Percentiles rank a stretch among this genome's conserved stretches.
Conservation (phyloP, 1,139 yeast species). For the Meyerozyma guilliermondii region DNA sequence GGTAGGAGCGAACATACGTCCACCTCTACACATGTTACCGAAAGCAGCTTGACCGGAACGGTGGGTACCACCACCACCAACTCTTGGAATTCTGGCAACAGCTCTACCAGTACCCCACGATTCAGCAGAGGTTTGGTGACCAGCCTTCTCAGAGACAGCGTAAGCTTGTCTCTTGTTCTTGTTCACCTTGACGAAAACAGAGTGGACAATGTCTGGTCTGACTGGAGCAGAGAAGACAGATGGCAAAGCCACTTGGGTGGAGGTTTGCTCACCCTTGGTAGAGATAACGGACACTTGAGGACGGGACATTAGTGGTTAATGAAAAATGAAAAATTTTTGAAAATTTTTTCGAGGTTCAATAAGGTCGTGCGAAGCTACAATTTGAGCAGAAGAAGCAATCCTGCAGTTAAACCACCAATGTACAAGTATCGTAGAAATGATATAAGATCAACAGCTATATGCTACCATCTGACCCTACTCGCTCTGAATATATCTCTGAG, state of each 20-base stretch:
- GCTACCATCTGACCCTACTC: not conserved
- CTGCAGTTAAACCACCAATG: not conserved
- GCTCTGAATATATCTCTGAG: not conserved
- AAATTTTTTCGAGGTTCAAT: not conserved
- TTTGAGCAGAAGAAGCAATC: not conserved
- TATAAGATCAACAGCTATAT: not conserved
- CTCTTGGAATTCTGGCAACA: constrained; percentile 99
- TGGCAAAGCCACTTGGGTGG: constrained; percentile 88
- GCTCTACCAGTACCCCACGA: constrained; percentile 99
- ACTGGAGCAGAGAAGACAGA: constrained; percentile 99
- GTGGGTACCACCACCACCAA: constrained; percentile 99
- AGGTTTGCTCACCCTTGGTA: constrained; percentile 81
- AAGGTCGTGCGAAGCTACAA: constrained; percentile 4
- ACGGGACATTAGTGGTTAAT: constrained; percentile 55
- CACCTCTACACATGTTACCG: constrained; percentile 99
- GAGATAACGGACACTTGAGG: constrained; percentile 97
- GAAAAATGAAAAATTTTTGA: constrained; percentile 4
- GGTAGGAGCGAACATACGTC: constrained; percentile 99
- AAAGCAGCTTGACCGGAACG: constrained; percentile 99
- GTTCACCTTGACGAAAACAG: constrained; percentile 97
- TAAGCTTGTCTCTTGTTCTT: constrained; percentile 99
- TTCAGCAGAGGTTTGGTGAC: constrained; percentile 99
- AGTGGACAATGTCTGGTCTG: constrained; percentile 99
- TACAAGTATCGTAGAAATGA: not conserved
- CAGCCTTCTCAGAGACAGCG: constrained; percentile 98